phyloP scores from a whole-genome alignment of 371 early-diverging fungal species.

The Conidiobolus incongruus region DNA sequence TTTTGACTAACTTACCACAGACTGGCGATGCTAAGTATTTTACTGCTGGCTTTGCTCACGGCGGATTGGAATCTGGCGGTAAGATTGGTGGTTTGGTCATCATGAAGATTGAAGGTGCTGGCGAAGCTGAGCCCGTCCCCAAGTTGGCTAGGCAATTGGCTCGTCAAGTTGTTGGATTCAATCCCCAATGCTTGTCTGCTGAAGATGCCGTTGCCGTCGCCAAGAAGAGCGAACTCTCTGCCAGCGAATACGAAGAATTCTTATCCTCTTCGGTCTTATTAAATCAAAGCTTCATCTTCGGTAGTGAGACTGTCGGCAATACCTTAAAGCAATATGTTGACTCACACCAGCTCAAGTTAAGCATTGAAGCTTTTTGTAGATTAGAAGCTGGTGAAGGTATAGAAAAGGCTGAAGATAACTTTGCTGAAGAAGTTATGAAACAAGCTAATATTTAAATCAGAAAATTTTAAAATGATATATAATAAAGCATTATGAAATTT shows the following conservation, averaged over 20 bases:
- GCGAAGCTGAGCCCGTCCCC: slow-evolving; percentile 11
- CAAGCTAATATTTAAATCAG: slow-evolving; percentile 5
- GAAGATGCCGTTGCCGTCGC: slow-evolving; percentile 12
- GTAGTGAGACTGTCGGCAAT: slow-evolving; percentile 42
- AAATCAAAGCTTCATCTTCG: slow-evolving; percentile 51
- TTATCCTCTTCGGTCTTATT: slow-evolving; percentile 32
- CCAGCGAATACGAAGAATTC: slow-evolving; percentile 22
- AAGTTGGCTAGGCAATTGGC: slow-evolving; percentile 42
- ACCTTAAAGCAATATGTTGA: slow-evolving; percentile 22
- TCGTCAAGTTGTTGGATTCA: slow-evolving; percentile 56
- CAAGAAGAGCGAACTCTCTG: slow-evolving; percentile 15
- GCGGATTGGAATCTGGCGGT: slow-evolving; percentile 29
- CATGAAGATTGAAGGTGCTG: slow-evolving; percentile 16
- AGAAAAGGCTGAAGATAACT: slow-evolving; percentile 43
- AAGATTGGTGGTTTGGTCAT: slow-evolving; percentile 50
- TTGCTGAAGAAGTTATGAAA: slow-evolving; percentile 50
- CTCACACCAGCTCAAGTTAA: slow-evolving; percentile 14
- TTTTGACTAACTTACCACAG: slow-evolving; percentile 8
- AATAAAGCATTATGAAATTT: too few species aligned
- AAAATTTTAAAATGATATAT: too few species aligned
- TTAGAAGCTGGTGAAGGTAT: slow-evolving; percentile 74
- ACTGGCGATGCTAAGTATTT: slow-evolving; percentile 5
- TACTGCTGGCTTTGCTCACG: slow-evolving; percentile 43
- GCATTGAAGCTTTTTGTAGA: slow-evolving; percentile 39
- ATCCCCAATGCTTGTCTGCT: slow-evolving; percentile 22